These are phyloP conservation scores for Baeospora myosura DNA, from an alignment of 1,284 basidiomycete species.

Conservation along the genomic window DNA sequence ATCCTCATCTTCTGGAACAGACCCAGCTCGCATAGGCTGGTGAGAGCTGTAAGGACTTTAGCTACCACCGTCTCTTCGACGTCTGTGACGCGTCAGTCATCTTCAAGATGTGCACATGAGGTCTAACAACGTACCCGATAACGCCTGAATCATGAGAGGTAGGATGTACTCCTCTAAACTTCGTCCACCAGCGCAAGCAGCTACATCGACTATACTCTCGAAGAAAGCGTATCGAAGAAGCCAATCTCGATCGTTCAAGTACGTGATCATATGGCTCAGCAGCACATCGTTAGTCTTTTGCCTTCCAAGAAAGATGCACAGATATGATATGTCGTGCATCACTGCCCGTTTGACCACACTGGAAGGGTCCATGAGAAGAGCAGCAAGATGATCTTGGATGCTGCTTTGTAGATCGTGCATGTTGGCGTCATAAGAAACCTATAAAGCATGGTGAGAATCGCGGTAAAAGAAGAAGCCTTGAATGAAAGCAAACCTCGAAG, in stretches of 20 bases:
- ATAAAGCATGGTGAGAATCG: slow-evolving; percentile 12
- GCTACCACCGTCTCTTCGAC: slow-evolving; percentile 91
- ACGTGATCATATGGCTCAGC: slow-evolving; percentile 97
- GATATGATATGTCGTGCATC: slow-evolving; percentile 73
- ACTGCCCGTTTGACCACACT: slow-evolving; percentile 73
- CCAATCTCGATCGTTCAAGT: slow-evolving; percentile 96
- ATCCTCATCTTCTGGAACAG: slow-evolving; percentile 88
- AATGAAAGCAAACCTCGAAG: slow-evolving; percentile 52
- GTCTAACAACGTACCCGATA: slow-evolving; percentile 80
- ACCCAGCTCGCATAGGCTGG: slow-evolving; percentile 79
- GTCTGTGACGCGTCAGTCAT: slow-evolving; percentile 45
- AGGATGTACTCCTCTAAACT: slow-evolving; percentile 86
- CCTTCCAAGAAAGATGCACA: slow-evolving; percentile 90
- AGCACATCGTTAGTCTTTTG: slow-evolving; percentile 93
- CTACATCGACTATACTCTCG: slow-evolving; percentile 91
- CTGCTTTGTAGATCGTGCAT: slow-evolving; percentile 80
- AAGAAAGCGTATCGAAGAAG: slow-evolving; percentile 87
- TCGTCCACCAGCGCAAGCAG: slow-evolving; percentile 81
- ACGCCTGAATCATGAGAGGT: slow-evolving; percentile 90
- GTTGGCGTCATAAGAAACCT: slow-evolving; percentile 85
- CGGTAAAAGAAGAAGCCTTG: not conserved
- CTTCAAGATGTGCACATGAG: not conserved
- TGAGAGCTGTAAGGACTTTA: slow-evolving; percentile 79
- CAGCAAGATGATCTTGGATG: slow-evolving; percentile 83
- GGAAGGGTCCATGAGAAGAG: slow-evolving; percentile 69